phyloP scores from a whole-genome alignment of 2,329 filamentous ascomycete genomes.

The Fusarium floridanum region DNA sequence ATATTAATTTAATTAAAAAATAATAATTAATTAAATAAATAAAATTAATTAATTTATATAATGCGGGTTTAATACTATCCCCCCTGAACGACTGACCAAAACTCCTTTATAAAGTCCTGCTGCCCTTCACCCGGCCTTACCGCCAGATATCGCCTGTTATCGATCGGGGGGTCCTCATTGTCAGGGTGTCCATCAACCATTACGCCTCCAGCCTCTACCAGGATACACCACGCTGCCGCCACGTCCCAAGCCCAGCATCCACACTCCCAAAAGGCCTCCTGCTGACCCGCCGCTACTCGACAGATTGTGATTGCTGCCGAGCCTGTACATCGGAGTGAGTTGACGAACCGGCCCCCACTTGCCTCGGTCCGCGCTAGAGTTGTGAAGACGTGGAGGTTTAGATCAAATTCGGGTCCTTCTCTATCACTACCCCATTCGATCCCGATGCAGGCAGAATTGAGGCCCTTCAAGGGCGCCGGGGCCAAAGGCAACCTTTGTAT shows the following conservation, averaged over 20 bases:
- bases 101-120: neutral
- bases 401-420: conserved; percentile 75
- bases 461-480: neutral
- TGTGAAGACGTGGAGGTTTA: conserved; percentile 75
- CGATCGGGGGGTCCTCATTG: neutral
- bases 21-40: too few relatives aligned
- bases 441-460: conserved; percentile 73
- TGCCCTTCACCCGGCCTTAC: neutral
- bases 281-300: conserved; percentile 74
- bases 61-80: too few relatives aligned
- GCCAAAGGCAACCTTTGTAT: neutral
- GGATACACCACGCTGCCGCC: conserved; percentile 81
- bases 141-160: neutral
- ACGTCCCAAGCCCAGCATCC: conserved; percentile 89
- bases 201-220: conserved; percentile 78
- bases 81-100: neutral
- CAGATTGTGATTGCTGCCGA: conserved; percentile 82
- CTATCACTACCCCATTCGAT: conserved; percentile 80
- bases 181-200: conserved; percentile 69
- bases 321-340: conserved; percentile 75
- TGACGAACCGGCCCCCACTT: conserved; percentile 78
- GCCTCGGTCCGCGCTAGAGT: conserved; percentile 68
- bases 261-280: conserved; percentile 84
- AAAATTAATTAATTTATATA: too few relatives aligned
- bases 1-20: too few relatives aligned